phyloP scores from a whole-genome alignment of 495 filamentous ascomycete species.

The Penicillium goetzii region DNA sequence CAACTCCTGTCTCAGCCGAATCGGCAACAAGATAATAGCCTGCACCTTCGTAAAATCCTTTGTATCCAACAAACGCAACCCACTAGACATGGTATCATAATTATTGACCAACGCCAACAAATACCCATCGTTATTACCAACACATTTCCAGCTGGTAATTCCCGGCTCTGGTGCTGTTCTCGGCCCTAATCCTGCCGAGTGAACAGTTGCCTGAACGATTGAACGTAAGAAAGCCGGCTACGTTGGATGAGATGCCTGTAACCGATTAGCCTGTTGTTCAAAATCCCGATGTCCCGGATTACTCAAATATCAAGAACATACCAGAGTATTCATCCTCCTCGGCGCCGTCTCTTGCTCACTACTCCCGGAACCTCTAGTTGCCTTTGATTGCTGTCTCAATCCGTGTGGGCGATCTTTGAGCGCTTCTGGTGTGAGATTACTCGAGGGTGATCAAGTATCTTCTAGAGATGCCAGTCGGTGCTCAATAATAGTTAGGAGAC shows the following conservation, averaged over 20 bases:
- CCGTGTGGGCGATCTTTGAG: background rate
- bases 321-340: background rate
- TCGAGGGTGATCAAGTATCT: background rate
- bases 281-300: background rate
- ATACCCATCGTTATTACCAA: slow-evolving; percentile 44
- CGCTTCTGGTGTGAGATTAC: background rate
- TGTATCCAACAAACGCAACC: slow-evolving; percentile 53
- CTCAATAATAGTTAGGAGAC: background rate
- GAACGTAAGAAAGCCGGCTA: background rate
- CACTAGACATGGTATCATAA: slow-evolving; percentile 52
- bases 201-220: background rate
- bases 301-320: background rate
- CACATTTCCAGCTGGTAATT: background rate
- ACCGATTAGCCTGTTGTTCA: background rate
- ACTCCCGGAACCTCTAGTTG: background rate
- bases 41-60: background rate
- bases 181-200: background rate
- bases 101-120: slow-evolving; percentile 59
- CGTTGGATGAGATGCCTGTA: background rate
- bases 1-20: background rate
- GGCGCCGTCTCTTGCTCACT: background rate
- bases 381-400: background rate
- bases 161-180: background rate
- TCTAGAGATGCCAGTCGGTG: background rate
- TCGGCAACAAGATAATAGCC: background rate